These are phyloP conservation scores for Blastocystis sp. DNA, from an alignment of 352 stramenopile genomes.

Conservation along the genomic window DNA sequence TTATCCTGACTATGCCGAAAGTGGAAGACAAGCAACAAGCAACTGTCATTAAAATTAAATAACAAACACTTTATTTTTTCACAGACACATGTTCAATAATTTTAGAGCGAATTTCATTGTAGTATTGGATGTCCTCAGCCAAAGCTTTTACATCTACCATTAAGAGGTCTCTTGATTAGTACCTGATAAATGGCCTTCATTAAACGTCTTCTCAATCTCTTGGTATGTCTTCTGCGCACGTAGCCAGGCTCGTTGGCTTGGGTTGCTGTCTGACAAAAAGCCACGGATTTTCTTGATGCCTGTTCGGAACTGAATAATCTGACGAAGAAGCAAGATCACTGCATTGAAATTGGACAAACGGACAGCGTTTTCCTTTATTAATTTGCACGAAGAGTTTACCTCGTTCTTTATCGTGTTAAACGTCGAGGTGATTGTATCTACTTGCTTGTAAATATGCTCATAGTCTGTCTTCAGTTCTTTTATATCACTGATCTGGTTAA, in stretches of 20 bases:
- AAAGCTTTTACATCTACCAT: constrained; percentile 26
- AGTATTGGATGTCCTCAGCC: constrained; percentile 19
- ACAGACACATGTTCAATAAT: constrained; percentile 30
- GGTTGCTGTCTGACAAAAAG: background rate
- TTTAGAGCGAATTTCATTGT: background rate
- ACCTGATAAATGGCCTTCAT: constrained; percentile 14
- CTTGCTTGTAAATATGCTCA: background rate
- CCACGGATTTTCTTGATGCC: constrained; percentile 51
- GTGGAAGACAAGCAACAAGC: background rate
- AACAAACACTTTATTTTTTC: background rate
- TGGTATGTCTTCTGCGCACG: constrained; percentile 40
- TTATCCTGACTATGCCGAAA: constrained; percentile 51
- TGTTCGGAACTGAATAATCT: background rate
- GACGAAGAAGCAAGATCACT: constrained; percentile 12
- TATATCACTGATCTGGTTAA: constrained; percentile 43
- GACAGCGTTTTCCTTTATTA: background rate
- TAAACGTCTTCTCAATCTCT: constrained; percentile 3
- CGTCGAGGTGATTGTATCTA: background rate
- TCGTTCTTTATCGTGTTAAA: constrained; percentile 33
- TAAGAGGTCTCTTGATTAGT: background rate
- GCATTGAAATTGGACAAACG: constrained; percentile 34
- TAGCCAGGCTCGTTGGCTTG: constrained; percentile 18
- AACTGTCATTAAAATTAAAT: background rate
- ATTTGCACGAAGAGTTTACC: constrained; percentile 22
- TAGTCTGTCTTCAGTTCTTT: constrained; percentile 28